Conservation (phyloP, 805 yeast genomes). For the Metschnikowia picachoensis region DNA sequence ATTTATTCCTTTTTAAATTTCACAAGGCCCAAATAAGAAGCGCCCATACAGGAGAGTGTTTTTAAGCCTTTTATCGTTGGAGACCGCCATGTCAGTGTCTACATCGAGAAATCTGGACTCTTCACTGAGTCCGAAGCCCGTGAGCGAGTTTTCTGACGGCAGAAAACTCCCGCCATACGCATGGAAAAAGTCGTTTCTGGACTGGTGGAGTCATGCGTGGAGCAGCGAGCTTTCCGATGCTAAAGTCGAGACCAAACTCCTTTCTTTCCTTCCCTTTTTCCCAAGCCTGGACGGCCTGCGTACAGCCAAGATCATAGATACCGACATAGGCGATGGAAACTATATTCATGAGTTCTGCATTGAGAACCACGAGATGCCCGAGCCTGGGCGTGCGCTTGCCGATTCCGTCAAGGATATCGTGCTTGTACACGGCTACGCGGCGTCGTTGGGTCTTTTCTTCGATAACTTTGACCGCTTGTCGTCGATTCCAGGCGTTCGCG, state of each 20-base stretch:
- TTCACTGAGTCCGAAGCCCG: conserved; percentile 1
- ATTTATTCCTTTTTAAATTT: background rate
- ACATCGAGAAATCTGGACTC: background rate
- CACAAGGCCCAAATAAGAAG: background rate
- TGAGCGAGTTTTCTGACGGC: conserved; percentile 15
- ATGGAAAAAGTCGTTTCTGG: conserved; percentile 15
- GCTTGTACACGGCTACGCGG: conserved; percentile 89
- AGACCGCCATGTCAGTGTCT: background rate
- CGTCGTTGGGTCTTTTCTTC: conserved; percentile 79
- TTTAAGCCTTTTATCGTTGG: too few relatives aligned
- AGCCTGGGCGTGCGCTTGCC: background rate
- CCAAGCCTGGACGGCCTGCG: conserved; percentile 51
- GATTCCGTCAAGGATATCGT: conserved; percentile 52
- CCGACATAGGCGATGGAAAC: conserved; percentile 51
- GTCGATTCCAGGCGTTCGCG: conserved; percentile 47
- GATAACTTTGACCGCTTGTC: conserved; percentile 56
- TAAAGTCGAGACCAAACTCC: conserved; percentile 37
- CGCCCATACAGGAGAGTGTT: too few relatives aligned
- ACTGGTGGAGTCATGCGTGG: conserved; percentile 17
- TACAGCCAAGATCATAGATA: conserved; percentile 45
- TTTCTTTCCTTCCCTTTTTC: conserved; percentile 56
- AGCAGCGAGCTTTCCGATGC: conserved; percentile 21
- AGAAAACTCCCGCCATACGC: conserved; percentile 14
- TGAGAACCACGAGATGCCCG: conserved; percentile 42
- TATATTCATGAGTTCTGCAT: conserved; percentile 77